Conservation (phyloP, 2,329 filamentous ascomycete genomes). For the Oidium heveae region DNA sequence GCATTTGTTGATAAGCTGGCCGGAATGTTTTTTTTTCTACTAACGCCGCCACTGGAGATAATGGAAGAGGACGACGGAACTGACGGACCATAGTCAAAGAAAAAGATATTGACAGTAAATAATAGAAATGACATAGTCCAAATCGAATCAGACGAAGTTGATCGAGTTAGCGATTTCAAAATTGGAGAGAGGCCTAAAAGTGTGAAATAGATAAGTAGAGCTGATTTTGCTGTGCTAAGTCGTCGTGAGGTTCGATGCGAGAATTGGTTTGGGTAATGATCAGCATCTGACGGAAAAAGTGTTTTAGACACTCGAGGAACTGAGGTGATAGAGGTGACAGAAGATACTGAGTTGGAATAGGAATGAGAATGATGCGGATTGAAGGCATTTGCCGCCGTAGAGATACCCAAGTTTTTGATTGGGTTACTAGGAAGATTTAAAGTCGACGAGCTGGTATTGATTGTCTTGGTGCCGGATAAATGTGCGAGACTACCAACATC, state of each 20-base stretch:
- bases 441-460: conserved; percentile 6
- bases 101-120: conserved; percentile 86
- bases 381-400: background rate
- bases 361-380: conserved; percentile 15
- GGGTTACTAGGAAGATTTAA: conserved; percentile 5
- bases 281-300: conserved; percentile 9
- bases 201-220: conserved; percentile 76
- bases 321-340: conserved; percentile 21
- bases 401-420: conserved; percentile 6
- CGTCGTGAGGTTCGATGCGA: conserved; percentile 27
- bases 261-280: conserved; percentile 5
- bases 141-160: conserved; percentile 81
- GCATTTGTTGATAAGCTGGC: conserved; percentile 72
- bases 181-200: conserved; percentile 83
- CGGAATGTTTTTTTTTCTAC: conserved; percentile 15
- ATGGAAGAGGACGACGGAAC: conserved; percentile 28
- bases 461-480: conserved; percentile 1
- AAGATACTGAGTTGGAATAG: conserved; percentile 28
- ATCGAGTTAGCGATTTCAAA: conserved; percentile 82
- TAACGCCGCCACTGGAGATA: conserved; percentile 10
- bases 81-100: conserved; percentile 67
- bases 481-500: conserved; percentile 4
- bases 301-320: conserved; percentile 6
- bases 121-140: conserved; percentile 94
- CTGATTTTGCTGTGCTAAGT: conserved; percentile 71